Conservation (phyloP, 257 asterid species). For the Capsicum pubescens region DNA sequence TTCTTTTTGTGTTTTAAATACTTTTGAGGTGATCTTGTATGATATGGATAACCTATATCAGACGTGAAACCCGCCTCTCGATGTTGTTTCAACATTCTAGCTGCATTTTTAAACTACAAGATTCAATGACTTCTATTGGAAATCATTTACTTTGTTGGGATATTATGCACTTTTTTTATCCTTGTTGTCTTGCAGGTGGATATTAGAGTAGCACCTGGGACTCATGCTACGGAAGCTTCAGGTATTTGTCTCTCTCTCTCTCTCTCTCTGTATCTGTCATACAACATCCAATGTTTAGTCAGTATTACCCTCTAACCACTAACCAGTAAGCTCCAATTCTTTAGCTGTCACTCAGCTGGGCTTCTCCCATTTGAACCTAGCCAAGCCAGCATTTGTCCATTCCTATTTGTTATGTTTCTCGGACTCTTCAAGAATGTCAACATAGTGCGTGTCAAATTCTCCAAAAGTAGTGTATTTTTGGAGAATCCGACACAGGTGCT, state of each 20-base stretch:
- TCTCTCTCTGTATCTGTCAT: constrained; percentile 31
- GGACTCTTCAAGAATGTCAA: no score
- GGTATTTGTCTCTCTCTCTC: constrained; percentile 58
- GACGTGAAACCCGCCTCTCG: background rate
- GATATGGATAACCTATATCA: background rate
- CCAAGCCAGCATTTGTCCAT: background rate
- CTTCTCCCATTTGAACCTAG: background rate
- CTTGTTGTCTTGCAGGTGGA: constrained; percentile 66
- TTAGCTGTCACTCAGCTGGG: background rate
- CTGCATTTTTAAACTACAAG: background rate
- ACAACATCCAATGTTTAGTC: background rate
- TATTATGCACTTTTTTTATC: background rate
- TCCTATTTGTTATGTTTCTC: background rate
- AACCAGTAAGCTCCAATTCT: background rate
- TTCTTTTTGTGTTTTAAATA: background rate
- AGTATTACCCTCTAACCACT: no score
- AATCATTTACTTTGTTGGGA: background rate
- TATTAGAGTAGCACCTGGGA: constrained; percentile 92
- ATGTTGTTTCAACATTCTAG: background rate
- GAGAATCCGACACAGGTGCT: no score
- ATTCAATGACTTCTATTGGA: background rate
- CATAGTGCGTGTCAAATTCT: no score
- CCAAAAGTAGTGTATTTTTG: no score
- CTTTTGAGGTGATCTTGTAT: background rate
- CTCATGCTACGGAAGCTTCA: constrained; percentile 96